Evolutionary conservation across 2,329 filamentous ascomycete genomes (phyloP).

Genomic region (Magnaporthiopsis incrustans): DNA sequence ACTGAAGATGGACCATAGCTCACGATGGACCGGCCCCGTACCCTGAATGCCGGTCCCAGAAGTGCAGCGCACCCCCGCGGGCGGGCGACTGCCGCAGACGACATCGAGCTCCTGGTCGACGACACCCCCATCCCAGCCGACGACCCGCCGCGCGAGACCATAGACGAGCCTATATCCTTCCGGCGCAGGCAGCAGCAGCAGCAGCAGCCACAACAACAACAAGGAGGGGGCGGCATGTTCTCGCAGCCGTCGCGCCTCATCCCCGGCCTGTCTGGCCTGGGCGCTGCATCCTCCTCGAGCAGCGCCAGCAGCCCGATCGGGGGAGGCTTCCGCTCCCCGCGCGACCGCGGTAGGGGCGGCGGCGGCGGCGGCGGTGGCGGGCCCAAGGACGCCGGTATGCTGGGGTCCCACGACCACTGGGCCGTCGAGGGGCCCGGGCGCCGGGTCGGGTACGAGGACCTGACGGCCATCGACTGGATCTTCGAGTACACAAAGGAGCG

Average conservation of each 20-base stretch:
- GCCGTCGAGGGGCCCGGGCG: slow-evolving; percentile 81
- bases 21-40: slow-evolving; percentile 10
- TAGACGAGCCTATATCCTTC: slow-evolving; percentile 54
- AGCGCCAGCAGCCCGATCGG: background rate
- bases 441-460: slow-evolving; percentile 88
- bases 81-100: slow-evolving; percentile 3
- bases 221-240: slow-evolving; percentile 24
- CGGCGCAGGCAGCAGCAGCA: slow-evolving; percentile 56
- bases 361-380: slow-evolving; percentile 6
- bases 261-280: slow-evolving; percentile 33
- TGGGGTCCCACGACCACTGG: slow-evolving; percentile 58
- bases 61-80: slow-evolving; percentile 2
- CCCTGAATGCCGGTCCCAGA: slow-evolving; percentile 12
- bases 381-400: slow-evolving; percentile 33
- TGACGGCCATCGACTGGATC: slow-evolving; percentile 99
- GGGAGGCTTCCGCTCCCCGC: slow-evolving; percentile 4
- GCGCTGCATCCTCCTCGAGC: background rate
- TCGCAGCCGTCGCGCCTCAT: slow-evolving; percentile 40
- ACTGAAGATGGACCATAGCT: slow-evolving; percentile 5
- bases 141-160: slow-evolving; percentile 45
- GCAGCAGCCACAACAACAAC: background rate
- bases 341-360: background rate
- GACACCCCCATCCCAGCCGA: slow-evolving; percentile 36
- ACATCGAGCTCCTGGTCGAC: slow-evolving; percentile 14
- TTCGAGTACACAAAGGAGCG: slow-evolving; percentile 97